Evolutionary conservation across 2,329 filamentous ascomycete genomes (phyloP).

Genomic region (Ophiocordyceps unilateralis): DNA sequence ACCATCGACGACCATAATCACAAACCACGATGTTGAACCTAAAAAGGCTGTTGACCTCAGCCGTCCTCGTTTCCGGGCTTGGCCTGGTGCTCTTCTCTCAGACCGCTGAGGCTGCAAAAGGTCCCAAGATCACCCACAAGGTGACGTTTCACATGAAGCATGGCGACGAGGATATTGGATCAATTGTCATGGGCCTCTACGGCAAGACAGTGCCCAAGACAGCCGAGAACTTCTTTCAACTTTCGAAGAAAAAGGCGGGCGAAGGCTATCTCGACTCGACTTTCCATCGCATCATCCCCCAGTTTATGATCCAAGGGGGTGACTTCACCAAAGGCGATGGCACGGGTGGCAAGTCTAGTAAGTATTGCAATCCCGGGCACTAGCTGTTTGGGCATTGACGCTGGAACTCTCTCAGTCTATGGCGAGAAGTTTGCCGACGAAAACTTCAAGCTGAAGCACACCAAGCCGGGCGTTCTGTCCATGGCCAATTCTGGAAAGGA

Average conservation of each 20-base stretch:
- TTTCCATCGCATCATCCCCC: constrained; percentile 83
- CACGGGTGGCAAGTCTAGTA: constrained; percentile 73
- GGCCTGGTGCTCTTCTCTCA: constrained; percentile 61
- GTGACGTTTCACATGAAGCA: constrained; percentile 76
- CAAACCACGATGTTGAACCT: constrained; percentile 52
- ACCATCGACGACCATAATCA: constrained; percentile 1
- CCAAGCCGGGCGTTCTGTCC: constrained; percentile 65
- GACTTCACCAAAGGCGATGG: constrained; percentile 74
- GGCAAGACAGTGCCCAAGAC: constrained; percentile 75
- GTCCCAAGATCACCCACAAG: constrained; percentile 92
- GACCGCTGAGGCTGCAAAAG: constrained; percentile 57
- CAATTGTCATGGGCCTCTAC: constrained; percentile 68
- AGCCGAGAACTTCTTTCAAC: constrained; percentile 55
- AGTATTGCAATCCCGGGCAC: constrained; percentile 10
- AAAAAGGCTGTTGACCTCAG: constrained; percentile 51
- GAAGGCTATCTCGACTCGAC: constrained; percentile 65
- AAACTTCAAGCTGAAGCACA: constrained; percentile 93
- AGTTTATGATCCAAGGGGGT: constrained; percentile 85
- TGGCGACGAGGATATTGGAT: constrained; percentile 56
- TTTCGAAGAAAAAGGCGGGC: constrained; percentile 74
- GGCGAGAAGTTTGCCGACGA: constrained; percentile 71
- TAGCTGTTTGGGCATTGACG: background rate
- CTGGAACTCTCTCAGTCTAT: constrained; percentile 38
- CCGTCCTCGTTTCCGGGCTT: constrained; percentile 61
- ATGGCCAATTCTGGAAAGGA: constrained; percentile 78